Evolutionary conservation across 2,329 filamentous ascomycete species (phyloP), one percentile per base, ranked within the genome.

Genomic region (Tetracladium maxilliforme): DNA sequence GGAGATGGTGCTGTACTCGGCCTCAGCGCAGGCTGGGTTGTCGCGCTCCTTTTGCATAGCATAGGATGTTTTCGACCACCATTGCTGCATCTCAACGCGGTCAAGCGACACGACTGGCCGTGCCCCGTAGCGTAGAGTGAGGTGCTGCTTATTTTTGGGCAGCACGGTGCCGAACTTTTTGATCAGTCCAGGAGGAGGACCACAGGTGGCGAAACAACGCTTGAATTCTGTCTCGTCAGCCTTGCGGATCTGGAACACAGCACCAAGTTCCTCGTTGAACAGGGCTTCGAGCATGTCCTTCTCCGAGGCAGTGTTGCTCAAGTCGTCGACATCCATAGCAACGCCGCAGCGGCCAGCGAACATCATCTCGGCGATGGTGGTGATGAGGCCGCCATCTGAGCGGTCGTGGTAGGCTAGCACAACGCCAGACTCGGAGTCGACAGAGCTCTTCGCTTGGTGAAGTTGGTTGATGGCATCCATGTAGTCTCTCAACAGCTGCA

Each of bases 201-300:
- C 81, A 48, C 81, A 92, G 6, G 83, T 92, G 16, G 86, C 82
- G 46, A 95, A 94, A 48, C 83, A 92, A 30, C 79, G 69, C 41
- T 77, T 77, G 65, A 95, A 95, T 33, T 77, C 71, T 30, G 66
- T 77, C 51, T 93, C 81, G 37, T 94, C 75, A 26, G 69, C 64
- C 50, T 82, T 84, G 38, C 80, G 76, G 26, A 95, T 73, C 51
- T 98, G 90, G 72, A 95, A 95, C 16, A 95, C 78, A 10, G 86
- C 87, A 34, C 90, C 90, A 12, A 95, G 70, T 48, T 95, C 90
- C 51, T 95, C 90, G 48, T 86, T 94, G 68, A 98, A 95, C 12
- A 98, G 66, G 0, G 78, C 68, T 28, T 83, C 70, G 6, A 93
- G 56, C 11, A 92, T 52, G 41, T 72, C 58, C 2, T 33, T 21